Evolutionary conservation across 2,329 filamentous ascomycete species (phyloP), one percentile per base, ranked within the genome.

Genomic region (Curvularia sp.): DNA sequence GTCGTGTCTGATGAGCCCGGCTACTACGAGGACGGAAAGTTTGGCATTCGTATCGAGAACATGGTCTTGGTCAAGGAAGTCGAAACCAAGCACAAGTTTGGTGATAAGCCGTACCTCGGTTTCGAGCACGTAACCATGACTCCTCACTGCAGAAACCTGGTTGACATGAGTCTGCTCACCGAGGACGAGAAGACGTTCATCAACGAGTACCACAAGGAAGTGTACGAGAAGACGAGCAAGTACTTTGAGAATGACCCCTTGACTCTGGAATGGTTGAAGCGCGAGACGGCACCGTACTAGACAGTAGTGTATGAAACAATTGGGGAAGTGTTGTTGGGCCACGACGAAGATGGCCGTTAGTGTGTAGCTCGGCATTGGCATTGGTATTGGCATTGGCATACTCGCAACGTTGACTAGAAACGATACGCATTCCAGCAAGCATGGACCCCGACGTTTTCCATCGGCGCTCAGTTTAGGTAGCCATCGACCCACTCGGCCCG

Each of bases 51-150:
- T 18, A 97, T 97, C 71, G 95, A 99, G 79, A 99, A 99, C 76
- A 88, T 99, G 70, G 87, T 96, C 64, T 89, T 98, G 83, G 92
- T 96, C 30, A 89, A 86, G 65, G 93, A 97, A 75, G 89, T 90
- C n/a, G 83, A 93, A 78, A 97, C 94, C 4, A 88, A 89, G 61
- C 86, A 96, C 78, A 87, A 88, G 35, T 98, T 98, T 73, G 94
- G 93, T 20, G 94, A 97, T 69, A 97, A 96, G 80, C 90, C 93
- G 2, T 99, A 91, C 79, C 82, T 98, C 35, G 93, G 93, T 3
- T 99, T 99, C 68, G 94, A 99, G 81, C 92, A 96, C 77, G 93
- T 98, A 65, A 99, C 95, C 0, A 92, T 99, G 92, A 92, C 94
- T 18, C 95, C 95, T 0, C 93, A 97, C 79, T 97, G 94, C 79